Evolutionary conservation across 2,329 filamentous ascomycete genomes (phyloP), one percentile per base, ranked within the genome.

Genomic region (Mycosphaerelloides madeirae): DNA sequence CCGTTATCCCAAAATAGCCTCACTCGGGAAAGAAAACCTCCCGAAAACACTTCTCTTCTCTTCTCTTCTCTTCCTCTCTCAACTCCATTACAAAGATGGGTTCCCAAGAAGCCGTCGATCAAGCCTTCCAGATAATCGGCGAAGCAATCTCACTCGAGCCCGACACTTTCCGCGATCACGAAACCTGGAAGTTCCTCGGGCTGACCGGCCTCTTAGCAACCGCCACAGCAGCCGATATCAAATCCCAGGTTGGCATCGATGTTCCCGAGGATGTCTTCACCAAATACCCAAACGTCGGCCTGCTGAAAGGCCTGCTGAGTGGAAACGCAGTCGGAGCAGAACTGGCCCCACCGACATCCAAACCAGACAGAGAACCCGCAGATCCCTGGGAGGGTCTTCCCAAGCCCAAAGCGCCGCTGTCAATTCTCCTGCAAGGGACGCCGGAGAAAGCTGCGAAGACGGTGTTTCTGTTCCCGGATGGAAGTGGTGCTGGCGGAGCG

Each of bases 401-500:
- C 2, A 62, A 61, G 44, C 58, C 60, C 5, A 62, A 59, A 49
- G 54, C 61, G 1, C 58, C 60, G 6, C 43, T 62, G 3, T 57
- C 55, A 3, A 43, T 59, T 6, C 42, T 58, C 2, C 43, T 61
- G 3, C 57, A 61, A 48, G 54, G 56, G 28, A 38, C 50, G n/a
- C 50, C 54, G 12, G 42, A 43, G 9, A 50, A 31, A 11, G 38
- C 57, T 2, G 35, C 22, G n/a, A 52, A 31, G 14, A 40, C 49
- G 6, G 46, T 60, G 8, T 61, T 57, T 36, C 50, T 62, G 8
- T 65, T 77, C 42, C 73, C 74, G 4, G 74, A 76, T 51, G 74
- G 74, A 11, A 62, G 63, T 40, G 74, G 74, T 12, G 71, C 70
- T 8, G 69, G 69, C 2, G 64, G 64, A 1, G 67, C 70, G 1